These are phyloP conservation scores for Striga hermonthica DNA, from an alignment of 305 asterid species.

Conservation along the genomic window DNA sequence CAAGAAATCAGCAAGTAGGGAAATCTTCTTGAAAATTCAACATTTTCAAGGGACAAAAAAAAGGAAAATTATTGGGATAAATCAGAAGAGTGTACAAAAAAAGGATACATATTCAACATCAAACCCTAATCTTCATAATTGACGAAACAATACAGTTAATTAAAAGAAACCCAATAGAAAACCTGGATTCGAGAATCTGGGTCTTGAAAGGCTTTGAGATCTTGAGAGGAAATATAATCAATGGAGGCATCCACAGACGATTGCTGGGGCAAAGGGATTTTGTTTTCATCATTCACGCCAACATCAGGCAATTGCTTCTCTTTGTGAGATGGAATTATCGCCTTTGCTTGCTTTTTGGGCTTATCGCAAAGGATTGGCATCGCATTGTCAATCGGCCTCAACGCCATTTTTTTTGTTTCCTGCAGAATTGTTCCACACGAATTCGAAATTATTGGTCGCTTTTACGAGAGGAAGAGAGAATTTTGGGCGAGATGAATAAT, in stretches of 20 bases:
- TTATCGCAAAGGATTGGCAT: conserved; percentile 61
- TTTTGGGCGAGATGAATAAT: conserved; percentile 2
- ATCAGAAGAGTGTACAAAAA: background rate
- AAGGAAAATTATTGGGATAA: background rate
- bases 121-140: background rate
- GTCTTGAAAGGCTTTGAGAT: conserved; percentile 54
- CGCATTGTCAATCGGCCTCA: conserved; percentile 79
- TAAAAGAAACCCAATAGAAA: background rate
- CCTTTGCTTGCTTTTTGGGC: conserved; percentile 73
- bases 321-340: conserved; percentile 37
- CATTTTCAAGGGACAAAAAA: too few relatives aligned
- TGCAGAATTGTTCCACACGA: conserved; percentile 23
- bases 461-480: conserved; percentile 22
- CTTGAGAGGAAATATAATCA: conserved; percentile 68
- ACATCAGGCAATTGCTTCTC: conserved; percentile 37
- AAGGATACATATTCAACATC: background rate
- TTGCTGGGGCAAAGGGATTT: conserved; percentile 41
- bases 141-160: background rate
- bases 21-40: background rate
- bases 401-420: conserved; percentile 52
- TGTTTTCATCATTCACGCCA: conserved; percentile 69
- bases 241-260: conserved; percentile 50
- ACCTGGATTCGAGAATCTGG: conserved; percentile 71
- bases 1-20: background rate
- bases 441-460: conserved; percentile 13